Conservation (phyloP, 306 rosid species). For the Quercus berberidifolia region DNA sequence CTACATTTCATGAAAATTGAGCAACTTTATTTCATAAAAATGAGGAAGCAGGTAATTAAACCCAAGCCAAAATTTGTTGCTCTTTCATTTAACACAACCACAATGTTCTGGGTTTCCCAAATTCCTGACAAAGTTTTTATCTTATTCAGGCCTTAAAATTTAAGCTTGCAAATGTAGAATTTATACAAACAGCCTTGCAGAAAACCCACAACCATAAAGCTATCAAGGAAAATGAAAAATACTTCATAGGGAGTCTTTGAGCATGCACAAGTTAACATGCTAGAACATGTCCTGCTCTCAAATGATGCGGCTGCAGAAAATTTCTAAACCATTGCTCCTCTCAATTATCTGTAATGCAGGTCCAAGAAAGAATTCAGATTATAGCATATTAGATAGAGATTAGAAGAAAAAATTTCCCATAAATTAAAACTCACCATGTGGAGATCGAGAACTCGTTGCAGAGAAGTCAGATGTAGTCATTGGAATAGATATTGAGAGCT, state of each 20-base stretch:
- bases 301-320: background rate
- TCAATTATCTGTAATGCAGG: constrained; percentile 21
- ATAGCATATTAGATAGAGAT: background rate
- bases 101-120: background rate
- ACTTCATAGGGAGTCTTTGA: background rate
- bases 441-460: constrained; percentile 34
- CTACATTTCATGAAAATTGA: background rate
- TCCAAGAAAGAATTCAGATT: constrained; percentile 1
- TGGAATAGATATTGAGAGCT: constrained; percentile 51
- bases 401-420: background rate
- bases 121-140: background rate
- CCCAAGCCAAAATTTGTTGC: background rate
- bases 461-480: constrained; percentile 38
- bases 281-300: background rate
- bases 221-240: constrained; percentile 1
- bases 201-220: constrained; percentile 8
- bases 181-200: constrained; percentile 7
- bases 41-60: background rate
- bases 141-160: constrained; percentile 6
- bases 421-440: constrained; percentile 31
- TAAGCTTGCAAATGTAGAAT: constrained; percentile 2
- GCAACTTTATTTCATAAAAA: background rate
- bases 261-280: background rate
- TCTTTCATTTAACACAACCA: background rate
- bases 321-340: constrained; percentile 17